Base-by-base conservation (phyloP, 495 filamentous ascomycete genomes). In the Cercophora sp. region DNA sequence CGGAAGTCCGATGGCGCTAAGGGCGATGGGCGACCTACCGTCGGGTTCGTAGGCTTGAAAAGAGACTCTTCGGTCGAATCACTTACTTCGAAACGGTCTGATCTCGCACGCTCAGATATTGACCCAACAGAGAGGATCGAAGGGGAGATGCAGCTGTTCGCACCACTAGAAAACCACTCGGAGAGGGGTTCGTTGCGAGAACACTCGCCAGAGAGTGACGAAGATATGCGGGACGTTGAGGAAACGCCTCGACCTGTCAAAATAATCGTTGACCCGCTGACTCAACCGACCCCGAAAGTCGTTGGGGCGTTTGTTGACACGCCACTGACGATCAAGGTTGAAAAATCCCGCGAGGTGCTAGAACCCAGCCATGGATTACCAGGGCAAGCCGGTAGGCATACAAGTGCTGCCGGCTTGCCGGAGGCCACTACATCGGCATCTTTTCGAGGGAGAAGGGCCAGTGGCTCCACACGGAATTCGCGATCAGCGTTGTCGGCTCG, bases 81-180 rank as follows among this genome's bases (percentile, higher is more conserved):
- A 11, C 39, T 61, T 19, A 58, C 57, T 19, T 60, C 64, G 46
- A 75, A 73, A 43, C 56, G 63, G 24, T 59, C 63, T n/a, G 76
- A 70, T 54, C 54, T 63, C 34, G 62, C 64, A 20, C 65, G 69
- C 25, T 81, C 78, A 18, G 77, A 81, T 36, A 64, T 62, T n/a
- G 78, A 81, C 54, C 78, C 78, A 5, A 74, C 72, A 18, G 78
- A 79, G 50, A 74, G 78, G 15, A 81, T 81, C 18, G 67, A 77
- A 34, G 73, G 68, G 13, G 78, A 81, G 55, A 72, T 77, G 59
- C 72, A 70, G 29, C 70, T 81, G 2, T 81, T 81, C 49, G 78
- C 78, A 9, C 74, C 75, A 0, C 62, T 65, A 40, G 78, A 80
- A 24, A 75, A 74, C 48, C 72, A 76, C 32, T 81, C 78, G 8